Evolutionary conservation across 1,284 basidiomycete genomes (phyloP).

Genomic region (Rhizoctonia solani): DNA sequence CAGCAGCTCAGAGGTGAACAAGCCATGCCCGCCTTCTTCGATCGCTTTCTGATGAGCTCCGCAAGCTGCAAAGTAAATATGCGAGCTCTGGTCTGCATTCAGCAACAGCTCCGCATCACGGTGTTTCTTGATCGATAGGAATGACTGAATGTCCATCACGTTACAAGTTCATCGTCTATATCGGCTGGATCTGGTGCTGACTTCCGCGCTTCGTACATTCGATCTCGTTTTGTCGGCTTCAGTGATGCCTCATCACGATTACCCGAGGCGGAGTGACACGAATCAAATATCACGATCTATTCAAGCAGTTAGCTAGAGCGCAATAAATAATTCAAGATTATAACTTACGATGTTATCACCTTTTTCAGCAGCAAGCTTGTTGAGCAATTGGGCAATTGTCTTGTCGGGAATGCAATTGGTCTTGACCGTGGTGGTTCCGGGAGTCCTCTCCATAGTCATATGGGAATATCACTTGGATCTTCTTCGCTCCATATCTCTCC

Average conservation of each 20-base stretch:
- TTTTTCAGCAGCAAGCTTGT: neutral
- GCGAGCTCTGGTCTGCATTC: neutral
- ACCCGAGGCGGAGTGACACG: neutral
- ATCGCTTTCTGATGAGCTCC: conserved; percentile 16
- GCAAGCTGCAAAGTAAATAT: conserved; percentile 23
- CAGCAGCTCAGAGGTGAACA: conserved; percentile 60
- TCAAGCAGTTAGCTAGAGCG: neutral
- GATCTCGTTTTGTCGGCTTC: too few species aligned
- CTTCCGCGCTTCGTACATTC: neutral
- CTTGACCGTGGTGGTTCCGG: too few species aligned
- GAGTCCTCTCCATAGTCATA: neutral
- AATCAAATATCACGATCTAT: conserved; percentile 26
- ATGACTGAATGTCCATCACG: neutral
- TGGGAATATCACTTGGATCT: conserved; percentile 22
- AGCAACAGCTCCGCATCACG: neutral
- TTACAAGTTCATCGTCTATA: neutral
- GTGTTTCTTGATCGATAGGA: neutral
- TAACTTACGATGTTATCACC: conserved; percentile 24
- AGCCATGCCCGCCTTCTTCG: conserved; percentile 48
- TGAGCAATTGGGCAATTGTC: neutral
- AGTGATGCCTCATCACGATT: neutral
- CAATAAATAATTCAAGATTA: neutral
- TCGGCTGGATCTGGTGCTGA: neutral
- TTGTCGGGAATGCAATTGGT: neutral
- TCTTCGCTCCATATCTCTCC: neutral